Conservation (phyloP, 768 basidiomycete species). For the Agaricus sinodeliciosus region DNA sequence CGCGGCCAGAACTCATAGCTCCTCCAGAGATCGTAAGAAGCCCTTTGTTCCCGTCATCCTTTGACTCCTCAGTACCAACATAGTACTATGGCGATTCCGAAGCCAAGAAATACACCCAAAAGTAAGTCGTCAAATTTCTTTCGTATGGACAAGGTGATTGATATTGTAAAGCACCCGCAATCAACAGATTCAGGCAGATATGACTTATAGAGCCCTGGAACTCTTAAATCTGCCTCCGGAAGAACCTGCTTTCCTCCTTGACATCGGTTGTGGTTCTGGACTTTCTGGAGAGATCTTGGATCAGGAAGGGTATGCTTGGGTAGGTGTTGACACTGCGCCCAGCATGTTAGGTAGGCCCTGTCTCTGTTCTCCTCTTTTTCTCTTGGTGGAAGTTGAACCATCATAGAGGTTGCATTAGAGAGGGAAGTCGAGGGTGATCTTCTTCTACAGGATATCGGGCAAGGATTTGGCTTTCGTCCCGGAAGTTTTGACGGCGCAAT, state of each 20-base stretch:
- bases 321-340: conserved; percentile 90
- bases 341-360: conserved; percentile 84
- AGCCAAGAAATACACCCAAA: conserved; percentile 94
- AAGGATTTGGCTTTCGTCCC: conserved; percentile 94
- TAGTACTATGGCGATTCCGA: conserved; percentile 97
- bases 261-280: conserved; percentile 97
- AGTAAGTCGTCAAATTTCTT: conserved; percentile 42
- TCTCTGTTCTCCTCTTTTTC: not conserved
- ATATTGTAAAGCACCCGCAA: conserved; percentile 69
- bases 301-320: conserved; percentile 90
- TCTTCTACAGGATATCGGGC: conserved; percentile 95
- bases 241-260: conserved; percentile 79
- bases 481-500: conserved; percentile 98
- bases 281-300: conserved; percentile 94
- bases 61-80: conserved; percentile 8
- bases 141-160: conserved; percentile 6
- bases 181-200: conserved; percentile 93
- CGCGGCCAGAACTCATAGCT: conserved; percentile 80
- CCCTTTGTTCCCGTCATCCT: not conserved
- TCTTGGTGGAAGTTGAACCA: not conserved
- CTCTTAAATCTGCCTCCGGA: conserved; percentile 77
- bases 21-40: conserved; percentile 83
- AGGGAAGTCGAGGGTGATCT: conserved; percentile 94
- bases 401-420: conserved; percentile 87
- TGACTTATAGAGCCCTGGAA: conserved; percentile 95